phyloP scores from a whole-genome alignment of 306 rosid species.

The Prunus mume region DNA sequence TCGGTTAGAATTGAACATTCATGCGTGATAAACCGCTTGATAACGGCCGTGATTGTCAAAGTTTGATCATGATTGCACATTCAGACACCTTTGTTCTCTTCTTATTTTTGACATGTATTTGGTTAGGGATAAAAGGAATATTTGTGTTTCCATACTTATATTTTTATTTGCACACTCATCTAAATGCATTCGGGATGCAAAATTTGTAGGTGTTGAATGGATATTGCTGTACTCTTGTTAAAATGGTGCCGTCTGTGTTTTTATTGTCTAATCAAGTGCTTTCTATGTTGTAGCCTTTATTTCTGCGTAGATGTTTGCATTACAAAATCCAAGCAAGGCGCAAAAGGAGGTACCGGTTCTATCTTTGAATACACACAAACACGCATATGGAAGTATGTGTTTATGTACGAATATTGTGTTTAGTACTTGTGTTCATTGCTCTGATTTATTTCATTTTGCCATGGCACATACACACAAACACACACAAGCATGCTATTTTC shows the following conservation, averaged over 20 bases:
- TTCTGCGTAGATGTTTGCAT: conserved; percentile 74
- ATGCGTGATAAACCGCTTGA: background rate
- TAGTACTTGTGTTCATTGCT: background rate
- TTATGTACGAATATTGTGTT: background rate
- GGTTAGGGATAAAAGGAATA: background rate
- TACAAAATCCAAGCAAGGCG: conserved; percentile 76
- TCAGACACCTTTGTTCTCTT: background rate
- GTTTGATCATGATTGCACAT: background rate
- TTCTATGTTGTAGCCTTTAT: conserved; percentile 71
- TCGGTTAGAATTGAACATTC: background rate
- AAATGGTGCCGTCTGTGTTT: background rate
- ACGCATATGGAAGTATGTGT: background rate
- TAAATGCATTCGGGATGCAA: background rate
- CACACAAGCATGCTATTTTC: background rate
- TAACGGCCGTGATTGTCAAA: background rate
- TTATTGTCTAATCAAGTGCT: conserved; percentile 10
- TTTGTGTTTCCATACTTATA: background rate
- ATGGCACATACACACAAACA: background rate
- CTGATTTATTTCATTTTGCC: background rate
- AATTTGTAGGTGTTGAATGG: background rate
- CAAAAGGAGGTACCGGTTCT: conserved; percentile 51
- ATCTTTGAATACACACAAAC: background rate
- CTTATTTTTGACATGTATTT: background rate
- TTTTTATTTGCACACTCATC: background rate
- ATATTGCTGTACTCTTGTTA: background rate